Base-by-base conservation (phyloP, 2,329 filamentous ascomycete species). In the Fusarium incarnatum region DNA sequence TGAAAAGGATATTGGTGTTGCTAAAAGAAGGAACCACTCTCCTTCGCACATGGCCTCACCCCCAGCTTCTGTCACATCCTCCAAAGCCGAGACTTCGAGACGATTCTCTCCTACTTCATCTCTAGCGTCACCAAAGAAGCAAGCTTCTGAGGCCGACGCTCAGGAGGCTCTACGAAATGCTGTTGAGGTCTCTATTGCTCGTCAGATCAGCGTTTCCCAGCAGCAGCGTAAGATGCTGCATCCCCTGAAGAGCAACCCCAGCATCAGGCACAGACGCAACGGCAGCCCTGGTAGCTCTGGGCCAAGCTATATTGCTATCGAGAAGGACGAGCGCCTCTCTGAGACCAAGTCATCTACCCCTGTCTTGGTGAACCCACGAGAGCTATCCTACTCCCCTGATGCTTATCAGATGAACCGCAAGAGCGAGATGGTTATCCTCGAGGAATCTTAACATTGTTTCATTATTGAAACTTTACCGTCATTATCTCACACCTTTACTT, bases 171-270 rank as follows among this genome's bases (percentile, higher is more conserved):
- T 87, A 16, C 84, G 85, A 67, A 84, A 84, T 45, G 87, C 89
- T 3, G 88, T 90, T 6, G 87, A 91, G 77, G 83, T 90, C 47
- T 91, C 89, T 3, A 91, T 92, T 70, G 89, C 89, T 1, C 83
- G 90, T 3, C 89, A 92, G 76, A 91, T 92, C 70, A 90, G 87
- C 69, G 82, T 92, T 27, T 90, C 88, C 15, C 81, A 86, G 15
- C 84, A 89, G 77, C 90, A 91, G 77, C 83, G 87, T 20, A 84
- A 86, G 73, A 79, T 91, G 67, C 79, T 91, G 20, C 83, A 85
- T n/a, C 87, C 88, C 15, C 78, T 89, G 41, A 81, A 84, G 72
- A 80, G 79, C 23, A 77, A 71, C 54, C 74, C 60, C 27, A 74
- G 72, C 62, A 67, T 75, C 50, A 68, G 70, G 32, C 68, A 58